Conservation (phyloP, 2,329 filamentous ascomycete genomes). For the Grosmannia huntii region DNA sequence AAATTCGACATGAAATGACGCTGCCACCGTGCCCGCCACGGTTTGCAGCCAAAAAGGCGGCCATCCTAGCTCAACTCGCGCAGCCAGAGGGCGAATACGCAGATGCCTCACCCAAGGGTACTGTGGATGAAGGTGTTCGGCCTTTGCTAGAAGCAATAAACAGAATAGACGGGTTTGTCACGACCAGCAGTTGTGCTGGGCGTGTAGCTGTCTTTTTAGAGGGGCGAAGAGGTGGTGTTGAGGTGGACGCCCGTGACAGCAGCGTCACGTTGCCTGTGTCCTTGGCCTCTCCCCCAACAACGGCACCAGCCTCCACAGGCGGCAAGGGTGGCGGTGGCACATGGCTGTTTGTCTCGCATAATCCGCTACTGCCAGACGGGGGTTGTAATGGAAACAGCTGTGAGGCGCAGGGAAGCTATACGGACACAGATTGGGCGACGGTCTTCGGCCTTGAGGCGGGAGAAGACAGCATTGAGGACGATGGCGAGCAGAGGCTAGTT, state of each 20-base stretch:
- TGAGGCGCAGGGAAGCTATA: constrained; percentile 10
- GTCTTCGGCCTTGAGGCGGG: constrained; percentile 29
- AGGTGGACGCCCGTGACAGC: constrained; percentile 7
- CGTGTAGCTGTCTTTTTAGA: constrained; percentile 81
- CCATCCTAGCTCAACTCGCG: constrained; percentile 58
- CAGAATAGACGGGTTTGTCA: constrained; percentile 59
- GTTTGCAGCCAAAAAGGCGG: constrained; percentile 44
- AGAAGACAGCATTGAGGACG: constrained; percentile 13
- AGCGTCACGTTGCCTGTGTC: not conserved
- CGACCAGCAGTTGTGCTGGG: constrained; percentile 87
- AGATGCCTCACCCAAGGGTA: constrained; percentile 81
- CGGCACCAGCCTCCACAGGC: constrained; percentile 46
- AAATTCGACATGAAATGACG: not conserved
- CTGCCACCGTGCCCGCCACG: constrained; percentile 10
- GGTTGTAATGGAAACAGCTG: constrained; percentile 16
- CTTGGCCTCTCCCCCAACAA: constrained; percentile 8
- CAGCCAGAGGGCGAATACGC: constrained; percentile 59
- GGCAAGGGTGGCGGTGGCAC: constrained; percentile 75
- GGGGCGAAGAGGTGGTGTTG: constrained; percentile 39
- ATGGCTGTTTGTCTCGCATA: constrained; percentile 85
- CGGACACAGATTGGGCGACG: constrained; percentile 12
- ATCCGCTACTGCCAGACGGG: constrained; percentile 35
- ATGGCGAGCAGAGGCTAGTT: constrained; percentile 30
- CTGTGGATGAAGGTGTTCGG: constrained; percentile 66
- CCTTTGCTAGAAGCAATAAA: constrained; percentile 73